Percentiles rank a stretch among this genome's conserved stretches.
phyloP scores from a whole-genome alignment of 345 rosid species.

The Syzygium jambos region DNA sequence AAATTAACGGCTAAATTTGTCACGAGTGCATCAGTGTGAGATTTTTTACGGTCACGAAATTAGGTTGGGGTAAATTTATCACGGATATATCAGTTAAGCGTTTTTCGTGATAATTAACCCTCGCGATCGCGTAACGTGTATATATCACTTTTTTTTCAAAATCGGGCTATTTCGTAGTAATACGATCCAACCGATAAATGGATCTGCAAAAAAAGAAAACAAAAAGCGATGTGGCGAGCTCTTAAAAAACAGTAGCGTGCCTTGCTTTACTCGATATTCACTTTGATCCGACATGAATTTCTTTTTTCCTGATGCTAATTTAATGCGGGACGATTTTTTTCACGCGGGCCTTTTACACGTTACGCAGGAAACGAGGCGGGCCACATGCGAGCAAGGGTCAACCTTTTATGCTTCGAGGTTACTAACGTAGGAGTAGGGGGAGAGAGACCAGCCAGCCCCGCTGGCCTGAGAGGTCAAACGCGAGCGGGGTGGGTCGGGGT shows the following conservation, averaged over 20 bases:
- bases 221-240: fast-evolving
- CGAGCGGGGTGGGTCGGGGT: too few species aligned
- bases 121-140: too few species aligned
- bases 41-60: too few species aligned
- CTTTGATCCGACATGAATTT: neutral
- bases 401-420: neutral
- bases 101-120: too few species aligned
- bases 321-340: neutral
- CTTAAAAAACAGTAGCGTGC: neutral
- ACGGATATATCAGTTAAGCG: too few species aligned
- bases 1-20: too few species aligned
- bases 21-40: too few species aligned
- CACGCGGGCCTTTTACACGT: neutral
- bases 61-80: too few species aligned
- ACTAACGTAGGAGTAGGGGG: neutral
- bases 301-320: neutral
- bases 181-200: fast-evolving
- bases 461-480: neutral
- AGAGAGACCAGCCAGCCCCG: too few species aligned
- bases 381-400: neutral
- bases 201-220: fast-evolving
- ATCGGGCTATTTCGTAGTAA: neutral
- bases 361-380: neutral
- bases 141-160: too few species aligned
- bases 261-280: neutral